phyloP scores from a whole-genome alignment of 345 rosid species.

The Theobroma cacao region DNA sequence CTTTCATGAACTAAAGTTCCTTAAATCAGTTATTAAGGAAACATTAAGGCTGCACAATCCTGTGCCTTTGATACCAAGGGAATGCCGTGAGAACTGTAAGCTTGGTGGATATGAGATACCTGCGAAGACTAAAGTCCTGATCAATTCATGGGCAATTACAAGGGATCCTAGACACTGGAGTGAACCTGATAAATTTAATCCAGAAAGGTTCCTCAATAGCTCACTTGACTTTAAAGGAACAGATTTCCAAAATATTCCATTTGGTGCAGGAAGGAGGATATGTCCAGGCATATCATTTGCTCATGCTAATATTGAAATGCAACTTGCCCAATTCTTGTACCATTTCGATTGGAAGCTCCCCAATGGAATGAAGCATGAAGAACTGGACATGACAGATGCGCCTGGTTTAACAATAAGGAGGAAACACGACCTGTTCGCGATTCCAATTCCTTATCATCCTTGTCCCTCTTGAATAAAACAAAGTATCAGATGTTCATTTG shows the following conservation, averaged over 20 bases:
- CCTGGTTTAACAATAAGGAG: not conserved
- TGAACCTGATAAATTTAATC: conserved; percentile 24
- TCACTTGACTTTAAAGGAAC: conserved; percentile 24
- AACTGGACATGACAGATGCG: conserved; percentile 12
- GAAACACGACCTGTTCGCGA: conserved; percentile 2
- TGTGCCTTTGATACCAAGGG: conserved; percentile 27
- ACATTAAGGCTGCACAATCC: conserved; percentile 35
- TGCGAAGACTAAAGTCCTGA: conserved; percentile 18
- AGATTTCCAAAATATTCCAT: conserved; percentile 23
- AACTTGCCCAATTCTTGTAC: conserved; percentile 26
- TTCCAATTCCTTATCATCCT: conserved; percentile 17
- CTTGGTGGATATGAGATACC: conserved; percentile 29
- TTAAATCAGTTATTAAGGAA: conserved; percentile 29
- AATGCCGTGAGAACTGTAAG: conserved; percentile 15
- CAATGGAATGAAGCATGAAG: conserved; percentile 2
- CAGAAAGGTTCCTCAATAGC: conserved; percentile 27
- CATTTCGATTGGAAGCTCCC: conserved; percentile 34
- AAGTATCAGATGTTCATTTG: not conserved
- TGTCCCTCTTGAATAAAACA: not conserved
- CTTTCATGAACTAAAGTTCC: conserved; percentile 13
- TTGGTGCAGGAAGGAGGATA: conserved; percentile 31
- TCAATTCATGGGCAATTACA: conserved; percentile 34
- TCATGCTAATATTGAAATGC: conserved; percentile 6
- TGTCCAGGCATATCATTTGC: conserved; percentile 32
- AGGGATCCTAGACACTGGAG: conserved; percentile 28